phyloP scores from a whole-genome alignment of 768 basidiomycete species.

The Coprinopsis sp. region DNA sequence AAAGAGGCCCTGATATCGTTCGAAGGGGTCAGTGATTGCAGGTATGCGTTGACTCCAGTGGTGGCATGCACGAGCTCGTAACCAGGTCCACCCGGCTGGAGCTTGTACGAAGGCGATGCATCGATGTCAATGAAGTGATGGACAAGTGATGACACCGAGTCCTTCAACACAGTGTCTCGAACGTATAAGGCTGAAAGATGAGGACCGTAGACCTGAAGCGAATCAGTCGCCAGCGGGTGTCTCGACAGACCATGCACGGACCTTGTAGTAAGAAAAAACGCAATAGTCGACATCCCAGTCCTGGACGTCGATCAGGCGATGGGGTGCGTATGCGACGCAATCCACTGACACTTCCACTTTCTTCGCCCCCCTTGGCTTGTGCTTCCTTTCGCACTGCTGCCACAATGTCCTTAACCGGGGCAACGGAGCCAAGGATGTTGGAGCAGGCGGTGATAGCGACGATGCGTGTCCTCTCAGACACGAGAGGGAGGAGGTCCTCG shows the following conservation, averaged over 20 bases:
- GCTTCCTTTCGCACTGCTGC: constrained; percentile 48
- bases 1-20: constrained; percentile 48
- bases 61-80: constrained; percentile 66
- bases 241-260: constrained; percentile 17
- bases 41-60: constrained; percentile 58
- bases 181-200: constrained; percentile 67
- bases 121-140: constrained; percentile 65
- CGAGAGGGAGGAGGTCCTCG: constrained; percentile 55
- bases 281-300: constrained; percentile 77
- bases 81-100: constrained; percentile 70
- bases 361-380: constrained; percentile 42
- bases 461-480: constrained; percentile 62
- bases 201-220: constrained; percentile 59
- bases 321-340: constrained; percentile 77
- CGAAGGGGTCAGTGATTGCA: constrained; percentile 52
- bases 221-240: not conserved
- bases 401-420: constrained; percentile 56
- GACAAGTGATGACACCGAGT: constrained; percentile 52
- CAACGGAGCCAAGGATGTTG: constrained; percentile 66
- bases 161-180: constrained; percentile 40
- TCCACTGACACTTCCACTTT: constrained; percentile 70
- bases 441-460: constrained; percentile 73
- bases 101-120: constrained; percentile 43
- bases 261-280: constrained; percentile 76
- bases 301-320: constrained; percentile 64